These are phyloP conservation scores for Bretschneidera sinensis DNA, from an alignment of 345 rosid species.

Conservation along the genomic window DNA sequence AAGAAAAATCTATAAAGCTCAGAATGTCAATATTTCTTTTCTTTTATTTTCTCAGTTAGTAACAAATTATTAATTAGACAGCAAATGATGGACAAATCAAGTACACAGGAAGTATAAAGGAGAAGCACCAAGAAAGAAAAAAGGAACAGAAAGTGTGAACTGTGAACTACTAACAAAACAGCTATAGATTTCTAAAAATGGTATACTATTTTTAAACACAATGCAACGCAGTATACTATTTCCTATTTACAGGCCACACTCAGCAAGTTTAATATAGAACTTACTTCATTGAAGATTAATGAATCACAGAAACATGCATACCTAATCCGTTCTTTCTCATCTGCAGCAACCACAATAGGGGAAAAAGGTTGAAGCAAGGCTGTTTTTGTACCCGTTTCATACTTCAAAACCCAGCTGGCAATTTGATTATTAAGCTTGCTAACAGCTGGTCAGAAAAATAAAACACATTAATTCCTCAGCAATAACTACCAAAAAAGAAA, in stretches of 20 bases:
- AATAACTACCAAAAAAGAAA: conserved; percentile 6
- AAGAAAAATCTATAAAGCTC: no score
- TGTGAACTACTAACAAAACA: no score
- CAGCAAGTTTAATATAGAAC: background rate
- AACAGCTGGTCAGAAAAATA: conserved; percentile 49
- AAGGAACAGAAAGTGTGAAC: no score
- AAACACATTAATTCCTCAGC: conserved; percentile 11
- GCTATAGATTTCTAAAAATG: no score
- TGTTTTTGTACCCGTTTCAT: conserved; percentile 80
- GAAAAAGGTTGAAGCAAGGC: conserved; percentile 89
- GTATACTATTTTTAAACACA: no score
- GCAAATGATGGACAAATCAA: no score
- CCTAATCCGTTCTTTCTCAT: conserved; percentile 93
- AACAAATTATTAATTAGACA: no score
- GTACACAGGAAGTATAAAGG: no score
- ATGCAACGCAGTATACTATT: background rate
- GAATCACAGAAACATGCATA: conserved; percentile 14
- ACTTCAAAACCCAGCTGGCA: conserved; percentile 87
- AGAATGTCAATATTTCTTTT: no score
- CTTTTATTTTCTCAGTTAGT: no score
- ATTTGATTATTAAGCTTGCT: conserved; percentile 72
- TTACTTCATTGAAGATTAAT: background rate
- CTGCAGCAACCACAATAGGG: conserved; percentile 93
- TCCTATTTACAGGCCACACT: no score
- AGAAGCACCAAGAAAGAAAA: no score